Evolutionary conservation across 805 yeast species (phyloP).

Genomic region (Wickerhamiella brachini): DNA sequence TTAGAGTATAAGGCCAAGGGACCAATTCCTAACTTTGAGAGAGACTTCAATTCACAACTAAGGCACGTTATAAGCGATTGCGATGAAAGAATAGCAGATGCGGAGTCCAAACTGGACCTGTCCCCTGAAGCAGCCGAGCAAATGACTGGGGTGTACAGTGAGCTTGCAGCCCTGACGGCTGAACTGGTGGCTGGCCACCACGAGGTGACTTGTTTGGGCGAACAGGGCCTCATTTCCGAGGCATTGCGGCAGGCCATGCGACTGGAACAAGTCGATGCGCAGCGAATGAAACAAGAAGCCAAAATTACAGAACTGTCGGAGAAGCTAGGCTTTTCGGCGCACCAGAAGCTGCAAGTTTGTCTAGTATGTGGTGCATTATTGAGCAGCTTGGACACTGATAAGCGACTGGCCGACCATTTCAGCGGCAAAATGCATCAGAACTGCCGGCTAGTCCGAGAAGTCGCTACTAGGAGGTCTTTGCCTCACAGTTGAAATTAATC

Average conservation of each 20-base stretch:
- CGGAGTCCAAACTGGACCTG: slow-evolving; percentile 52
- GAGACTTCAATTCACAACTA: slow-evolving; percentile 33
- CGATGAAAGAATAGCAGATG: slow-evolving; percentile 47
- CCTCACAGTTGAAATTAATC: neutral
- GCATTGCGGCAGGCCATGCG: slow-evolving; percentile 20
- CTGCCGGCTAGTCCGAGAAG: slow-evolving; percentile 17
- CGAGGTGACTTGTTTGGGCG: slow-evolving; percentile 13
- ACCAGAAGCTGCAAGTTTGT: slow-evolving; percentile 84
- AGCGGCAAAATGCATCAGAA: slow-evolving; percentile 78
- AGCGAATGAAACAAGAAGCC: slow-evolving; percentile 29
- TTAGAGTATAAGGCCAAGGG: slow-evolving; percentile 40
- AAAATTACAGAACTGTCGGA: slow-evolving; percentile 50
- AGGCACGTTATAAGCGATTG: slow-evolving; percentile 51
- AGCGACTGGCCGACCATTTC: slow-evolving; percentile 81
- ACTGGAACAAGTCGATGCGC: slow-evolving; percentile 1
- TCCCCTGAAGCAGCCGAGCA: slow-evolving; percentile 52
- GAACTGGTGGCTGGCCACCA: neutral
- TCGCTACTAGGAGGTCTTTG: neutral
- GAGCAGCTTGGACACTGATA: slow-evolving; percentile 73
- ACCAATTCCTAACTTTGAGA: slow-evolving; percentile 32
- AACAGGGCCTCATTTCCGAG: slow-evolving; percentile 21
- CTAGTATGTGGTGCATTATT: slow-evolving; percentile 80
- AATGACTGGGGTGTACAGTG: slow-evolving; percentile 22
- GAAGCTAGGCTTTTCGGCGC: slow-evolving; percentile 69
- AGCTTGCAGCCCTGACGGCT: neutral